phyloP scores from a whole-genome alignment of 441 rosid genomes.

The Melastoma candidum region DNA sequence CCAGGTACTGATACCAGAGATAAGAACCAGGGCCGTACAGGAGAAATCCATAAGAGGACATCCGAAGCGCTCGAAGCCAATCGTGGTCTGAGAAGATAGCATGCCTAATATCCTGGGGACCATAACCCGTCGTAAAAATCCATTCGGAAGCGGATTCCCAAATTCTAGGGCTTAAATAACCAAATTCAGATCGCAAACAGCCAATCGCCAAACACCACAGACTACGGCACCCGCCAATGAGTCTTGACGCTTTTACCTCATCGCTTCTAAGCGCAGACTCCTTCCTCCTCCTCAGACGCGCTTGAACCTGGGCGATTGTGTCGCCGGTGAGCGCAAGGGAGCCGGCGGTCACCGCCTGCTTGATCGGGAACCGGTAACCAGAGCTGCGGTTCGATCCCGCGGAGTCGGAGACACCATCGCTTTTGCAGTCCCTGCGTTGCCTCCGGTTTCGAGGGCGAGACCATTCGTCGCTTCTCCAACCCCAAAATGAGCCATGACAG shows the following conservation, averaged over 20 bases:
- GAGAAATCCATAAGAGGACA: conserved; percentile 84
- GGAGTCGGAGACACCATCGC: conserved; percentile 23
- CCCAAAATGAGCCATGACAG: too few species aligned
- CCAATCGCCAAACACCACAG: not conserved
- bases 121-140: conserved; percentile 18
- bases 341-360: conserved; percentile 75
- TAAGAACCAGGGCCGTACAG: conserved; percentile 86
- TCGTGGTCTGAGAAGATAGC: conserved; percentile 50
- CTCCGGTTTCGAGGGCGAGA: too few species aligned
- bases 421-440: too few species aligned
- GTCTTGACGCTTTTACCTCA: conserved; percentile 21
- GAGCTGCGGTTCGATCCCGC: conserved; percentile 21
- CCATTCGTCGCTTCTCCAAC: too few species aligned
- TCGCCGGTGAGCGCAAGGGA: conserved; percentile 74
- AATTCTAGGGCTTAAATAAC: too few species aligned
- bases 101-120: conserved; percentile 31
- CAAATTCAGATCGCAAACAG: too few species aligned
- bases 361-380: conserved; percentile 58
- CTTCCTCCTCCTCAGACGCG: conserved; percentile 24
- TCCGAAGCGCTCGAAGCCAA: conserved; percentile 75
- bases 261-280: conserved; percentile 21
- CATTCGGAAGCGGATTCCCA: not conserved
- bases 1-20: conserved; percentile 76
- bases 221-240: not conserved
- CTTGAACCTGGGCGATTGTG: conserved; percentile 56